These are phyloP conservation scores for Pythium utonaiense DNA, from an alignment of 352 stramenopile genomes.

Conservation along the genomic window DNA sequence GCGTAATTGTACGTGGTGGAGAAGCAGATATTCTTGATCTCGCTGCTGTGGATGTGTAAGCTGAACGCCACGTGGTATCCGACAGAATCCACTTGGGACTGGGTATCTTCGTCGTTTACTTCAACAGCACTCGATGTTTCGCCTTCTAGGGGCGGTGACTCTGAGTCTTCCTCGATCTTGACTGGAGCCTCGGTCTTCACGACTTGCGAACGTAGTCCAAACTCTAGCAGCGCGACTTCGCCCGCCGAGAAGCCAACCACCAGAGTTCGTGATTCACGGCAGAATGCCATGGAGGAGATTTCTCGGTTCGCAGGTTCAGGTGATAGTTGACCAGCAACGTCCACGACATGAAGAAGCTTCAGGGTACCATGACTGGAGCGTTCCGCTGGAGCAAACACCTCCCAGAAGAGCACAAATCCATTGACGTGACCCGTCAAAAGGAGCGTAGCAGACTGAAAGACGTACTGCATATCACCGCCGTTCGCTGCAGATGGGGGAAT, in stretches of 20 bases:
- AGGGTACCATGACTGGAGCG: constrained; percentile 48
- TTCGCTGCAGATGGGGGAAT: constrained; percentile 23
- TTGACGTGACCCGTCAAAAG: constrained; percentile 59
- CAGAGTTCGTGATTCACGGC: constrained; percentile 37
- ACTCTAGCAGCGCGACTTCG: constrained; percentile 55
- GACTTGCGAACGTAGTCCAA: constrained; percentile 8
- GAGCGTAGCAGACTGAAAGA: constrained; percentile 42
- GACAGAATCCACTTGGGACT: constrained; percentile 13
- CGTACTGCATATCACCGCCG: constrained; percentile 16
- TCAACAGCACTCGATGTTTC: neutral
- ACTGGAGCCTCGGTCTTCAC: neutral
- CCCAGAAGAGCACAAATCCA: constrained; percentile 60
- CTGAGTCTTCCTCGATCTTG: neutral
- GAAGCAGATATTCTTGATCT: constrained; percentile 47
- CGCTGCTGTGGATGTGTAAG: constrained; percentile 54
- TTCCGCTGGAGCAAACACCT: constrained; percentile 43
- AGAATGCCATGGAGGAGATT: constrained; percentile 52
- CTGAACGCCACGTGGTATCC: constrained; percentile 50
- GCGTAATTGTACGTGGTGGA: constrained; percentile 49
- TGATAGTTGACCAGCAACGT: constrained; percentile 36
- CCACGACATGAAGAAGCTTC: constrained; percentile 49
- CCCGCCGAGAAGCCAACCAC: constrained; percentile 49
- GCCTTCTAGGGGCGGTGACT: neutral
- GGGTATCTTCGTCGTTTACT: constrained; percentile 5
- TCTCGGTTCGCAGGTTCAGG: constrained; percentile 30